Evolutionary conservation across 139 green algal species (phyloP).

Genomic region (Penium margaritaceum): DNA sequence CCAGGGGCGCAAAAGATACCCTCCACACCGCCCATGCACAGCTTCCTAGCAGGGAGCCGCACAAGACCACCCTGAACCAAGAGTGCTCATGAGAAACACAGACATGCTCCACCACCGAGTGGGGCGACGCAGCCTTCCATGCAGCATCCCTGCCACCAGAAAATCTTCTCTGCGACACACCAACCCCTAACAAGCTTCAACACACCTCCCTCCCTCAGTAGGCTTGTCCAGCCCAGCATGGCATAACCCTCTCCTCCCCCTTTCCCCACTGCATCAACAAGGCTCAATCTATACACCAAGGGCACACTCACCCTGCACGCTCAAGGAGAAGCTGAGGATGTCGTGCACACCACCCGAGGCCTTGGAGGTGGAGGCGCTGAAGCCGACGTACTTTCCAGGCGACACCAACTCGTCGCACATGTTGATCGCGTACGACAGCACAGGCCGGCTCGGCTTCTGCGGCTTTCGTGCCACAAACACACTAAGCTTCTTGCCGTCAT

Average conservation of each 20-base stretch:
- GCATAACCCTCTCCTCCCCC: too few relatives aligned
- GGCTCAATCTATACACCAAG: neutral
- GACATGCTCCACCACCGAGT: too few relatives aligned
- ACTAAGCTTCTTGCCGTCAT: neutral
- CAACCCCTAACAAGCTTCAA: neutral
- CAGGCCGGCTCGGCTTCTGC: neutral
- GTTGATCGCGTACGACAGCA: slow-evolving; percentile 4
- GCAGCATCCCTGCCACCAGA: neutral
- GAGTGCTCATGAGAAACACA: too few relatives aligned
- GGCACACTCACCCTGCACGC: neutral
- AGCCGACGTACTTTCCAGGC: neutral
- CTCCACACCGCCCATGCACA: too few relatives aligned
- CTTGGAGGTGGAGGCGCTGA: neutral
- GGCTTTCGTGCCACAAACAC: neutral
- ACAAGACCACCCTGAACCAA: too few relatives aligned
- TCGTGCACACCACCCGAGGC: neutral
- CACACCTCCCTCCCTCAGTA: neutral
- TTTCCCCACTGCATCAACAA: too few relatives aligned
- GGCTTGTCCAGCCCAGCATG: neutral
- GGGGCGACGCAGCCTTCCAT: too few relatives aligned
- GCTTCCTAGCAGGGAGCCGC: neutral
- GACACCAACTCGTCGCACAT: neutral
- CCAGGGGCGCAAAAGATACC: too few relatives aligned
- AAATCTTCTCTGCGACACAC: neutral
- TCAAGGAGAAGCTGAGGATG: neutral